Evolutionary conservation across 305 asterid species (phyloP).

Genomic region (Ajuga reptans): DNA sequence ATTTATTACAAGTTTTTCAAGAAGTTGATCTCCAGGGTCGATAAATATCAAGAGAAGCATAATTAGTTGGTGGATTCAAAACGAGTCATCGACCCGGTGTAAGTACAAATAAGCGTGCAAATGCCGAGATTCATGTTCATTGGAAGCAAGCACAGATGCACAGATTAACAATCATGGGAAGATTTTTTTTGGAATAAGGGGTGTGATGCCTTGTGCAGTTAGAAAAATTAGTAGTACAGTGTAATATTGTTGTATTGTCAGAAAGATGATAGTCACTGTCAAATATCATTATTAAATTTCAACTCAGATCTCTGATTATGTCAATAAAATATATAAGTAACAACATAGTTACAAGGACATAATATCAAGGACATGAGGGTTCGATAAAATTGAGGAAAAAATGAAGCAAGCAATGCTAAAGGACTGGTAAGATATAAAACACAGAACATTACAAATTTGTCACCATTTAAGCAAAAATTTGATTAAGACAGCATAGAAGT

Average conservation of each 20-base stretch:
- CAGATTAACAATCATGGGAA: neutral
- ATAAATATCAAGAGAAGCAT: slow-evolving; percentile 7
- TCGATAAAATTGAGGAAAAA: slow-evolving; percentile 22
- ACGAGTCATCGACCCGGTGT: neutral
- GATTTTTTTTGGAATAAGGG: neutral
- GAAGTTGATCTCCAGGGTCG: neutral
- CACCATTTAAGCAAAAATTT: neutral
- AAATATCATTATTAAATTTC: slow-evolving; percentile 13
- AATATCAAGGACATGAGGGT: neutral
- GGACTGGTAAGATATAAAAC: neutral
- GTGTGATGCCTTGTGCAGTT: slow-evolving; percentile 23
- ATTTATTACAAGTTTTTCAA: neutral
- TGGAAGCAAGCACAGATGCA: slow-evolving; percentile 11
- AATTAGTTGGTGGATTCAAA: neutral
- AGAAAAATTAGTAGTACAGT: slow-evolving; percentile 19
- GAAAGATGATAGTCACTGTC: slow-evolving; percentile 11
- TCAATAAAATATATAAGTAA: neutral
- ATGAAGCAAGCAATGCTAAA: slow-evolving; percentile 17
- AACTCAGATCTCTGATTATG: slow-evolving; percentile 4
- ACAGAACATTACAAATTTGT: neutral
- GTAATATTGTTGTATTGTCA: slow-evolving; percentile 5
- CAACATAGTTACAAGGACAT: neutral
- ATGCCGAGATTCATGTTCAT: neutral
- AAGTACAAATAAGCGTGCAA: slow-evolving; percentile 16
- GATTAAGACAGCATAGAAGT: slow-evolving; percentile 3